These are phyloP conservation scores for Deakozyma indianensis DNA, from an alignment of 805 yeast species.

Conservation along the genomic window DNA sequence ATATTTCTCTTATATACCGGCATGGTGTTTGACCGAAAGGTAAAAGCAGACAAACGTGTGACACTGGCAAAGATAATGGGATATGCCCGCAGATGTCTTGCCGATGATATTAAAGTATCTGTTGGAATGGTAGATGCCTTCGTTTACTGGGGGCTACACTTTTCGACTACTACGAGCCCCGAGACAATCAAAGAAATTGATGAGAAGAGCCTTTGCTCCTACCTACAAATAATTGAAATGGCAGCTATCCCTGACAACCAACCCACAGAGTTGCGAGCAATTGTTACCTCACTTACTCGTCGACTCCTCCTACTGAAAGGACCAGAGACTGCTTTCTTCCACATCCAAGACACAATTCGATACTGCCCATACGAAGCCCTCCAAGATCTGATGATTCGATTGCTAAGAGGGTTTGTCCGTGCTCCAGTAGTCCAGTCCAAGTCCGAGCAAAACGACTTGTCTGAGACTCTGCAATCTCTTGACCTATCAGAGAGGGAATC, in stretches of 20 bases:
- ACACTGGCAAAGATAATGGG: background rate
- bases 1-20: background rate
- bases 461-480: slow-evolving; percentile 3
- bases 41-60: background rate
- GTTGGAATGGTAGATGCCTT: slow-evolving; percentile 21
- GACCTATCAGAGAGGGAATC: slow-evolving; percentile 6
- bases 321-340: slow-evolving; percentile 42
- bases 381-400: slow-evolving; percentile 45
- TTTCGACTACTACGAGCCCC: slow-evolving; percentile 11
- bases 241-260: background rate
- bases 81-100: background rate
- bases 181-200: slow-evolving; percentile 19
- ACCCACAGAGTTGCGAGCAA: slow-evolving; percentile 24
- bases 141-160: slow-evolving; percentile 22
- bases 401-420: slow-evolving; percentile 35
- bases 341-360: slow-evolving; percentile 47
- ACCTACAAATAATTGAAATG: slow-evolving; percentile 24
- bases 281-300: slow-evolving; percentile 47
- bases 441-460: slow-evolving; percentile 3
- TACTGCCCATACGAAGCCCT: slow-evolving; percentile 52
- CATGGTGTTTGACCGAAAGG: background rate
- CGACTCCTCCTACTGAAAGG: slow-evolving; percentile 45
- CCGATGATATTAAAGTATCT: slow-evolving; percentile 14
- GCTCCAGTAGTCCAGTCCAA: background rate
- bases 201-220: slow-evolving; percentile 21